Evolutionary conservation across 768 basidiomycete genomes (phyloP), one percentile per base, ranked within the genome.

Genomic region (Coprinellus aureogranulatus): DNA sequence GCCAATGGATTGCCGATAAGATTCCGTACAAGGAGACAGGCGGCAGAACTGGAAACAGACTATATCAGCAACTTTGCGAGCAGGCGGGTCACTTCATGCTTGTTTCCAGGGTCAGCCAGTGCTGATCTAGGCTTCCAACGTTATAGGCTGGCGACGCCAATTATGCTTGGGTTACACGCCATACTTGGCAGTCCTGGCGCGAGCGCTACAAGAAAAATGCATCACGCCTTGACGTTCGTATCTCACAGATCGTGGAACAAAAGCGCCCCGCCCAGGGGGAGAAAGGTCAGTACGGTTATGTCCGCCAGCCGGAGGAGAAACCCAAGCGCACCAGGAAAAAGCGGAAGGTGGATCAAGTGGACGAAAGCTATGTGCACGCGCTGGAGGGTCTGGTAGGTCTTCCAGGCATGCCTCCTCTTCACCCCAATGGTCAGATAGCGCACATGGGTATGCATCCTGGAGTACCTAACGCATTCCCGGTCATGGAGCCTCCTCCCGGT

Each of bases 131-230:
- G 9, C 61, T n/a, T n/a, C n/a, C n/a, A n/a, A n/a, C n/a, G n/a
- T n/a, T n/a, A n/a, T n/a, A 91, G 89, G 76, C 75, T 48, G 71
- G 72, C 50, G 87, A 90, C 59, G 86, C 89, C 1, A 88, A 89
- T 60, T 91, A 84, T 64, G 76, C 81, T 0, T 92, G 90, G 90
- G 91, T 91, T 20, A 78, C 76, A 25, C 85, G 90, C 16, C 90
- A 93, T 67, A 91, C 90, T 2, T 93, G 90, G 90, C 89, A 92
- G 62, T 93, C 90, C 16, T 93, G 90, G 90, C 82, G 91, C 26
- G 90, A 93, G 66, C 79, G 91, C 27, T 93, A 93, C 75, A 92
- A 92, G 76, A 92, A 92, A 71, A 88, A 93, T 59, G 75, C 88
- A 0, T 66, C 72, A 6, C 83, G 89, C 10, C 77, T 92, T 37